A percentile compares a stretch with the other conserved stretches of the same genome.
Evolutionary conservation across 129 eudicot species (phyloP).

Genomic region (Ambrosia artemisiifolia): DNA sequence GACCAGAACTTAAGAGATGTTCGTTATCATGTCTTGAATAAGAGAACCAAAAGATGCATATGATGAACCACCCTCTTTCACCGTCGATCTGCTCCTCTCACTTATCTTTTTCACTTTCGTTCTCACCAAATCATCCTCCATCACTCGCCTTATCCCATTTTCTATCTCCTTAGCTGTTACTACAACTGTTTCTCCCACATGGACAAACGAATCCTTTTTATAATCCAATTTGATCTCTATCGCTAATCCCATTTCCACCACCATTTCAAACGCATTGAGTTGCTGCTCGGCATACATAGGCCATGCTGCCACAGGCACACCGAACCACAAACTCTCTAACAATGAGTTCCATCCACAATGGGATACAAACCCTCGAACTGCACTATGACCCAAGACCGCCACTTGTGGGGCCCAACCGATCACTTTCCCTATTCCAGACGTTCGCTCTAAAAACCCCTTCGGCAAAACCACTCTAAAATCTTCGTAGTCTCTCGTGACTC

Average conservation of each 20-base stretch:
- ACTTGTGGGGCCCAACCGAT: conserved; percentile 70
- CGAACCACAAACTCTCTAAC: conserved; percentile 54
- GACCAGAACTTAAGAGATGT: not conserved
- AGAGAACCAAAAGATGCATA: conserved; percentile 17
- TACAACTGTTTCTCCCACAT: not conserved
- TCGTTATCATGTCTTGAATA: conserved; percentile 17
- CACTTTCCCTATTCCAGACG: conserved; percentile 37
- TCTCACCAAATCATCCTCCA: conserved; percentile 24
- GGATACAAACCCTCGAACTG: conserved; percentile 52
- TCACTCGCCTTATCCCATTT: conserved; percentile 31
- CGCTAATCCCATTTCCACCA: conserved; percentile 49
- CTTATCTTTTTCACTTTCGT: conserved; percentile 34
- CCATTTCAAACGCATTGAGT: conserved; percentile 42
- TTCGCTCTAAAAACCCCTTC: conserved; percentile 48
- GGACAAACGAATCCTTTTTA: conserved; percentile 9
- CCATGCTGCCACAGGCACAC: conserved; percentile 46
- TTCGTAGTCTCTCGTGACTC: conserved; percentile 24
- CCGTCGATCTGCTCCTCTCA: conserved; percentile 31
- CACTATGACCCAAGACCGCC: conserved; percentile 39
- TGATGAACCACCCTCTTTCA: conserved; percentile 54
- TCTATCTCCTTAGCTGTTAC: conserved; percentile 32
- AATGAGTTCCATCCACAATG: conserved; percentile 72
- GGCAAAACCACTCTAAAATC: conserved; percentile 33
- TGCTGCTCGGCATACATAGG: conserved; percentile 49
- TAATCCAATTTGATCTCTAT: conserved; percentile 43